Base-by-base conservation (phyloP, 75 land plant species). In the Larix kaempferi region DNA sequence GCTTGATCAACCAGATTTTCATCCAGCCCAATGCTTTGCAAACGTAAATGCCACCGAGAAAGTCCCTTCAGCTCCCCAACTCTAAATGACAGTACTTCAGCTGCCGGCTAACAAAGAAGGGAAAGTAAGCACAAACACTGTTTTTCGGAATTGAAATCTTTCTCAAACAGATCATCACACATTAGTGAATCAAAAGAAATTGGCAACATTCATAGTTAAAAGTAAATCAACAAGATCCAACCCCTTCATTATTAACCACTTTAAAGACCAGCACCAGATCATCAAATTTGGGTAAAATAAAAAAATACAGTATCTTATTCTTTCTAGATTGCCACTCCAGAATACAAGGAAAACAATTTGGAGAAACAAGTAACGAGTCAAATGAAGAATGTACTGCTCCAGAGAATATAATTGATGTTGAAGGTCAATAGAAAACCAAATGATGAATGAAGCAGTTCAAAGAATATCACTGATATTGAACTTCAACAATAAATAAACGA, bases 51-150 rank as follows among this genome's bases (percentile, higher is more conserved):
- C 98, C 95, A 98, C 84, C 87, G 85, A 84, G 98, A 95, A 74
- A 98, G 88, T 17, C 94, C 99, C 61, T 84, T 86, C 49, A 98
- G 87, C 84, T 98, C 99, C 49, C 98, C 98, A 58, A 95, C 75
- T 80, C 98, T 84, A 57, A 98, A 98, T 73, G 90, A 94, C 81
- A 95, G 84, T 49, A 95, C 84, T 82, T 98, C 99, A 80, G 89
- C 92, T 78, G 95, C 98, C 81, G 99, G 99, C 99, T 98, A 78
- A 44, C 25, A 67, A 78, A 75, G 41, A 67, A 35, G 23, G 21
- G 39, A 39, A 19, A 67, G 22, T 19, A 21, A 67, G 23, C 21
- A 44, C 72, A 67, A 67, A 67, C 23, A 67, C 4, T 7, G 37
- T 21, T 67, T 6, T 23, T 67, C 52, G 21, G n/a, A 29, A 66